Evolutionary conservation across 805 yeast genomes (phyloP), one percentile per base, ranked within the genome.

Genomic region (Lachancea kluyveri): DNA sequence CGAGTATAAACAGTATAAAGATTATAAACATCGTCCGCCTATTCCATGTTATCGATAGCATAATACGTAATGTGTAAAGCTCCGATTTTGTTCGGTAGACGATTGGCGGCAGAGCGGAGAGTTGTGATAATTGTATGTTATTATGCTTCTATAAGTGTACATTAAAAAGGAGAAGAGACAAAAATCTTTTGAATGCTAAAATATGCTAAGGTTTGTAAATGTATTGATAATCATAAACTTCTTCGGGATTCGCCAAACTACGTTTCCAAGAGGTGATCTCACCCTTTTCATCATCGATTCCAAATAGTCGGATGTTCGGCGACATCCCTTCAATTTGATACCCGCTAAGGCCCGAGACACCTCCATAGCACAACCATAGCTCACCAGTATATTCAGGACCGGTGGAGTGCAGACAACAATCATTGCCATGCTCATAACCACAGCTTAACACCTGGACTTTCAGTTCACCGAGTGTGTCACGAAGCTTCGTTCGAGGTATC

Each of bases 381-480:
- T 54, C 67, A 35, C 47, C 45, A 1, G 30, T 28, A 8, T 24
- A 33, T 3, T 28, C 17, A 3, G 26, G 13, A 6, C 30, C 44
- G 19, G 48, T 49, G 1, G 54, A 39, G 31, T 70, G 68, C 20
- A 65, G 51, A 49, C 86, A 79, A 47, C 71, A 78, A 37, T 78
- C 85, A 48, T 79, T 79, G 31, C 74, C 71, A 49, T 78, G 84
- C 42, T 79, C 85, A 39, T 76, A 80, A 0, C 86, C 86, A 17
- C 77, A 81, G 35, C 78, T 67, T 2, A 72, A 65, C 0, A 70
- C 77, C 25, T 65, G 60, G 3, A 78, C 73, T 1, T 74, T 72
- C 4, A 67, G 39, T 4, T 62, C 54, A 12, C 59, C 62, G 12
- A 79, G 47, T 0, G 64, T 47, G 10, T 61, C 50, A 26, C 54